Evolutionary conservation across 2,329 filamentous ascomycete genomes (phyloP).

Genomic region (Phyllosticta citriasiana): DNA sequence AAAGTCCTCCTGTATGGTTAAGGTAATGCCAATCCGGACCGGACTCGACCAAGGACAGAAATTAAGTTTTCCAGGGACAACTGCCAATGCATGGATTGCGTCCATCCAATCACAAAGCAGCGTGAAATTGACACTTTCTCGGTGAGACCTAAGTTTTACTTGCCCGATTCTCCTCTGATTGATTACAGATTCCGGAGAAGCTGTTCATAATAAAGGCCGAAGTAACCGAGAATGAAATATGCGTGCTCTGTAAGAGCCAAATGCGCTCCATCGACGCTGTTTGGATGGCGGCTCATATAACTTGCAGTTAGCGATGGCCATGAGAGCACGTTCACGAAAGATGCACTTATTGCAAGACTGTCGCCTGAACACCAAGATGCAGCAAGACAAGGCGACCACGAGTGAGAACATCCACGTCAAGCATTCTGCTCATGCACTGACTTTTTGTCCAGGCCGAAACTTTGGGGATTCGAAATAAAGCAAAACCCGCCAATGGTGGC

Average conservation of each 20-base stretch:
- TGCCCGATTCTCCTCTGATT: not conserved
- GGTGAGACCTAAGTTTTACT: constrained; percentile 28
- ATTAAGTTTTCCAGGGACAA: constrained; percentile 48
- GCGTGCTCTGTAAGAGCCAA: constrained; percentile 18
- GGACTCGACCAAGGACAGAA: too few species aligned
- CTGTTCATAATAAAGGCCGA: constrained; percentile 17
- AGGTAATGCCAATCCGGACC: not conserved
- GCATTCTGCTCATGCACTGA: not conserved
- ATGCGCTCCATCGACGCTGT: constrained; percentile 7
- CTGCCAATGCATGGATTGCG: constrained; percentile 57
- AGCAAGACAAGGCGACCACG: not conserved
- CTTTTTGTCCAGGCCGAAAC: constrained; percentile 7
- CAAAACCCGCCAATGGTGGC: constrained; percentile 47
- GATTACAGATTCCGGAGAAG: constrained; percentile 19
- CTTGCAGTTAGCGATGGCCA: constrained; percentile 50
- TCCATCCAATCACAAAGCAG: constrained; percentile 62
- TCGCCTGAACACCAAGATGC: not conserved
- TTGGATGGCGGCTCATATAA: too few species aligned
- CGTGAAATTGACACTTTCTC: constrained; percentile 58
- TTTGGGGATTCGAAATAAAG: constrained; percentile 31
- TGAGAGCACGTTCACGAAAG: constrained; percentile 54
- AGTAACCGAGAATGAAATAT: constrained; percentile 11
- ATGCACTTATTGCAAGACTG: constrained; percentile 36
- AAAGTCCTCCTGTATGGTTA: constrained; percentile 1
- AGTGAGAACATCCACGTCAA: not conserved